Percentiles rank a stretch among this genome's conserved stretches.
Evolutionary conservation across 257 asterid species (phyloP).

Genomic region (Nemophila menziesii): DNA sequence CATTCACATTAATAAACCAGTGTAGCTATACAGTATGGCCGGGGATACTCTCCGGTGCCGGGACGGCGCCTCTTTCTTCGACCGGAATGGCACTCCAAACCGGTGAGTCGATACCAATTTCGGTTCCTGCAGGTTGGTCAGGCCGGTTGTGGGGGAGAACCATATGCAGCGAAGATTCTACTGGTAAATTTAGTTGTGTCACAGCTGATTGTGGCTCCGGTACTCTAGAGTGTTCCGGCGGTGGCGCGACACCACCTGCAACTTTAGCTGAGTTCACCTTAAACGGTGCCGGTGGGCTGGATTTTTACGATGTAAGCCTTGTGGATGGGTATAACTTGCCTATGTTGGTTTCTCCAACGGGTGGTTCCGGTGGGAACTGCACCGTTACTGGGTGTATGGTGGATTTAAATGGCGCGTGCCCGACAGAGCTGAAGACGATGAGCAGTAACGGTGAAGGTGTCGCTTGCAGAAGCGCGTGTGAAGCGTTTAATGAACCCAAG

Average conservation of each 20-base stretch:
- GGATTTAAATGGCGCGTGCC: constrained; percentile 54
- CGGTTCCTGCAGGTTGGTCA: constrained; percentile 50
- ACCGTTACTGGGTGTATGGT: constrained; percentile 47
- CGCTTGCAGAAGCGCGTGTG: constrained; percentile 62
- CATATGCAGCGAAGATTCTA: constrained; percentile 33
- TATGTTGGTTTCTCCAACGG: constrained; percentile 53
- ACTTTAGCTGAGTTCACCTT: constrained; percentile 74
- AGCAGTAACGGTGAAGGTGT: constrained; percentile 13
- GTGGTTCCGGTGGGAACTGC: constrained; percentile 49
- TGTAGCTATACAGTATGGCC: constrained; percentile 71
- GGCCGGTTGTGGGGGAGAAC: constrained; percentile 74
- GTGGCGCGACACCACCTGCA: constrained; percentile 52
- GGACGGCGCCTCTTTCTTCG: constrained; percentile 37
- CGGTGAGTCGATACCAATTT: constrained; percentile 30
- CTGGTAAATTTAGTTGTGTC: constrained; percentile 43
- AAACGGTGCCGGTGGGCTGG: constrained; percentile 53
- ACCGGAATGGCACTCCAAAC: constrained; percentile 42
- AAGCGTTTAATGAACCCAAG: constrained; percentile 17
- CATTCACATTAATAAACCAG: constrained; percentile 51
- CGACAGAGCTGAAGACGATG: constrained; percentile 39
- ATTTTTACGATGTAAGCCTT: constrained; percentile 71
- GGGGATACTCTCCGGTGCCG: constrained; percentile 49
- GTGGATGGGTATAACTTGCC: constrained; percentile 81
- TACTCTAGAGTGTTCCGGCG: constrained; percentile 38
- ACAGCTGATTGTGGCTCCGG: constrained; percentile 75